Conservation (phyloP, 352 stramenopile species). For the Thraustochytrium striatum region DNA sequence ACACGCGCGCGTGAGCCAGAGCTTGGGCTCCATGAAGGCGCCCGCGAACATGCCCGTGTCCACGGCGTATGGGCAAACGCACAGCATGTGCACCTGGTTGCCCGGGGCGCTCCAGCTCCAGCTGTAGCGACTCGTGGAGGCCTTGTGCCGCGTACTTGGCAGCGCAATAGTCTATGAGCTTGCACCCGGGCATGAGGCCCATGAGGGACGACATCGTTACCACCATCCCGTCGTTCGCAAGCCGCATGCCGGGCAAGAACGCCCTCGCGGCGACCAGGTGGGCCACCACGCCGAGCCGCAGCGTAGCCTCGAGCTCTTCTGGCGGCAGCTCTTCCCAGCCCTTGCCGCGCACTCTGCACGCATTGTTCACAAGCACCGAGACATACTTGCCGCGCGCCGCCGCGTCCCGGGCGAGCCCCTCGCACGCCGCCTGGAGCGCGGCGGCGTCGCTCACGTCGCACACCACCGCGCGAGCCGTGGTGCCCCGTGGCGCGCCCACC, state of each 20-base stretch:
- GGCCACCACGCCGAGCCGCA: background rate
- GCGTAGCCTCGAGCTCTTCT: background rate
- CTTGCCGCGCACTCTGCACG: constrained; percentile 5
- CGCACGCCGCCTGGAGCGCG: background rate
- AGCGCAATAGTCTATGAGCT: constrained; percentile 30
- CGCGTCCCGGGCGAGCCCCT: too few species aligned
- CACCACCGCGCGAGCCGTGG: background rate
- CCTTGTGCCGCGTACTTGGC: constrained; percentile 14
- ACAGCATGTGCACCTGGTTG: constrained; percentile 1
- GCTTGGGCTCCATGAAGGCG: constrained; percentile 1
- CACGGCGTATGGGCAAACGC: constrained; percentile 34
- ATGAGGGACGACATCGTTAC: constrained; percentile 33
- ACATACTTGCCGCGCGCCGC: background rate
- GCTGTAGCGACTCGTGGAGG: constrained; percentile 10
- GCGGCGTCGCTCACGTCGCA: background rate
- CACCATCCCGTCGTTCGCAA: background rate
- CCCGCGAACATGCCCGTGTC: constrained; percentile 35
- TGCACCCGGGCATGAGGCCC: constrained; percentile 5
- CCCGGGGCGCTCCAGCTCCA: background rate
- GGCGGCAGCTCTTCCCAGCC: background rate
- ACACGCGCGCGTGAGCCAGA: constrained; percentile 27
- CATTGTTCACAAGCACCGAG: constrained; percentile 38
- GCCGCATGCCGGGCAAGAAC: constrained; percentile 1
- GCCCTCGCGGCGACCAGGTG: background rate
- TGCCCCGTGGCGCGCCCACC: too few species aligned